These are phyloP conservation scores for Elaeagnus macrophylla DNA, from an alignment of 306 rosid genomes.

Conservation along the genomic window DNA sequence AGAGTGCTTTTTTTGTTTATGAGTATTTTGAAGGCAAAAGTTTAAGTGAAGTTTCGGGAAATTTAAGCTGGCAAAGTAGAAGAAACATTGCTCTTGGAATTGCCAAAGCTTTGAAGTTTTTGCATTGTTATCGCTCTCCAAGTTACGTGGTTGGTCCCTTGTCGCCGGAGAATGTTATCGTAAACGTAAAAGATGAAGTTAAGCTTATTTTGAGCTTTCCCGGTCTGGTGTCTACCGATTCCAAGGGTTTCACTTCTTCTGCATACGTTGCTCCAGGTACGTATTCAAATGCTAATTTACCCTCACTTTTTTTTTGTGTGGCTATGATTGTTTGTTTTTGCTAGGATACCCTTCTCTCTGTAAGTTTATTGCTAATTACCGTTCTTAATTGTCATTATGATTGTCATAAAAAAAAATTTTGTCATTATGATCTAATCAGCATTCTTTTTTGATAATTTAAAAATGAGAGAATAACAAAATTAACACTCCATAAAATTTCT, in stretches of 20 bases:
- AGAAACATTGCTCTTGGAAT: slow-evolving; percentile 48
- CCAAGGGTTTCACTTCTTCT: slow-evolving; percentile 39
- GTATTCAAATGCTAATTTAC: neutral
- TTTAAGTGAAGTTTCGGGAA: slow-evolving; percentile 32
- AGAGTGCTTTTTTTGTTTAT: slow-evolving; percentile 44
- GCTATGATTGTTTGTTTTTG: too few species aligned
- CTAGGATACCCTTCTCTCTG: too few species aligned
- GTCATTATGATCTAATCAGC: too few species aligned
- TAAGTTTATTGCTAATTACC: too few species aligned
- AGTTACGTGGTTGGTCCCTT: slow-evolving; percentile 30
- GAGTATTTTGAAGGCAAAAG: slow-evolving; percentile 35
- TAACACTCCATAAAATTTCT: too few species aligned
- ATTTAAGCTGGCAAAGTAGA: slow-evolving; percentile 58
- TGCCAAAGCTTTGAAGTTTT: slow-evolving; percentile 46
- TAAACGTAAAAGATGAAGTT: slow-evolving; percentile 43
- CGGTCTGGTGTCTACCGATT: slow-evolving; percentile 14
- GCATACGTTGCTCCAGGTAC: slow-evolving; percentile 65
- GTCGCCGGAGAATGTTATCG: slow-evolving; percentile 45
- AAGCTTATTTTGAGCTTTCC: slow-evolving; percentile 42
- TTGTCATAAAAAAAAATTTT: too few species aligned
- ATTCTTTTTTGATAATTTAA: too few species aligned
- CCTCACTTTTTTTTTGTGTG: neutral
- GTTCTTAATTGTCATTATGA: too few species aligned
- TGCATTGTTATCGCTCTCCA: slow-evolving; percentile 37
- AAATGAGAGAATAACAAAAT: too few species aligned